Evolutionary conservation across 2,329 filamentous ascomycete species (phyloP).

Genomic region (Lachnellula arida): DNA sequence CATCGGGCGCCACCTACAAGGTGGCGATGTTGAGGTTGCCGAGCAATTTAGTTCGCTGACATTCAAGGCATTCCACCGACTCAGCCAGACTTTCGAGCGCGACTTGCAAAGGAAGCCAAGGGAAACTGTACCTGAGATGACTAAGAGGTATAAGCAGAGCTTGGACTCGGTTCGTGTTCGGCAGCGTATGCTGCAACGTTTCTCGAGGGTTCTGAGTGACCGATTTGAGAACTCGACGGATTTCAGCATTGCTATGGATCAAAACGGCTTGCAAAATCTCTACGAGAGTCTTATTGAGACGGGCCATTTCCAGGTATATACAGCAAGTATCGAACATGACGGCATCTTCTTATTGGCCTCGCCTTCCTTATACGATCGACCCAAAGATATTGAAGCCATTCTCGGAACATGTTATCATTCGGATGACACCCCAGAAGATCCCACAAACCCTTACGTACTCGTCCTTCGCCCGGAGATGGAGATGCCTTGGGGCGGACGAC

Average conservation of each 20-base stretch:
- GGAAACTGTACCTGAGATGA: slow-evolving; percentile 83
- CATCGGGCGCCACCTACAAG: slow-evolving; percentile 84
- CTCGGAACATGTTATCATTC: slow-evolving; percentile 74
- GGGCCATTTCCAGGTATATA: slow-evolving; percentile 83
- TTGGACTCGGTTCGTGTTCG: slow-evolving; percentile 93
- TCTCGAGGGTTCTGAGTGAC: slow-evolving; percentile 84
- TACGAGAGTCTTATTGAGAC: slow-evolving; percentile 76
- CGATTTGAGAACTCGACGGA: slow-evolving; percentile 96
- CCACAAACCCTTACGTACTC: slow-evolving; percentile 76
- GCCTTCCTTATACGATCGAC: slow-evolving; percentile 67
- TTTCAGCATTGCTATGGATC: slow-evolving; percentile 75
- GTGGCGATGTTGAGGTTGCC: slow-evolving; percentile 92
- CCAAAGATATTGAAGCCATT: slow-evolving; percentile 79
- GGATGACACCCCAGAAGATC: slow-evolving; percentile 67
- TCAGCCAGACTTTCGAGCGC: slow-evolving; percentile 87
- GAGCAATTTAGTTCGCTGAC: slow-evolving; percentile 96
- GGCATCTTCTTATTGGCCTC: slow-evolving; percentile 83
- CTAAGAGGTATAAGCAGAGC: slow-evolving; percentile 93
- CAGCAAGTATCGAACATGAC: slow-evolving; percentile 63
- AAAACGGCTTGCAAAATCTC: slow-evolving; percentile 67
- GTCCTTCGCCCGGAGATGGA: slow-evolving; percentile 77
- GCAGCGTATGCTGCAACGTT: slow-evolving; percentile 93
- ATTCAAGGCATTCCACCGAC: slow-evolving; percentile 81
- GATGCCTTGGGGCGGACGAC: slow-evolving; percentile 76
- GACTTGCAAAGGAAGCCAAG: slow-evolving; percentile 82